These are phyloP conservation scores for Neurospora discreta DNA, from an alignment of 495 filamentous ascomycete species.

Conservation along the genomic window DNA sequence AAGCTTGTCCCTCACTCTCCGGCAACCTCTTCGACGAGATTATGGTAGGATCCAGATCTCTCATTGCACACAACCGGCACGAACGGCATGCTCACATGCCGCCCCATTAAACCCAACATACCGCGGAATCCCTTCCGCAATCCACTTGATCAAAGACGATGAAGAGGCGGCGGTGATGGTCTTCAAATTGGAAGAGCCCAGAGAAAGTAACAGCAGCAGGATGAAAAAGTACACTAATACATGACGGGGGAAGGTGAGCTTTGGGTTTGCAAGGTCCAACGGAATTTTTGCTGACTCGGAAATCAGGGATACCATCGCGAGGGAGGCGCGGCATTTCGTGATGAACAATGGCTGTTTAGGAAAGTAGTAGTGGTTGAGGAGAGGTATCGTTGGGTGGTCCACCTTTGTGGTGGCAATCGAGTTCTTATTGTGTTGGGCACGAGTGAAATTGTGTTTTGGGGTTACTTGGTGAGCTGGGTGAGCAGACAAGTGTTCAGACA, in stretches of 20 bases:
- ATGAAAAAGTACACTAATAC: neutral
- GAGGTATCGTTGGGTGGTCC: neutral
- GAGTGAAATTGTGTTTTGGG: neutral
- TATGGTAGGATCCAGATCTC: neutral
- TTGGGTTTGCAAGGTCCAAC: neutral
- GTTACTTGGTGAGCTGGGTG: neutral
- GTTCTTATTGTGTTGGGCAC: neutral
- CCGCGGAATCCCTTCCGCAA: neutral
- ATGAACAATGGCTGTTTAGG: neutral
- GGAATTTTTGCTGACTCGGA: neutral
- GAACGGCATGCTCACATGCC: neutral
- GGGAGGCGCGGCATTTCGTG: neutral
- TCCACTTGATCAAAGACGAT: neutral
- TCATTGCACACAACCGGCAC: constrained; percentile 6
- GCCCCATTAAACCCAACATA: neutral
- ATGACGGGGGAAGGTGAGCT: neutral
- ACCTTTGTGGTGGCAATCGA: neutral
- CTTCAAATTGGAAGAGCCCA: neutral
- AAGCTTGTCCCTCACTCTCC: neutral
- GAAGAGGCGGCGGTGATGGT: neutral
- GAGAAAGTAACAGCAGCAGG: neutral
- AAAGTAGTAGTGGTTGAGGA: neutral
- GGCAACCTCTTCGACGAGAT: neutral
- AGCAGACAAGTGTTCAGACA: neutral
- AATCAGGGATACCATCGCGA: neutral